Percentiles rank a stretch among this genome's conserved stretches.
Evolutionary conservation across 495 filamentous ascomycete species (phyloP).

Genomic region (Cercophora sp.): DNA sequence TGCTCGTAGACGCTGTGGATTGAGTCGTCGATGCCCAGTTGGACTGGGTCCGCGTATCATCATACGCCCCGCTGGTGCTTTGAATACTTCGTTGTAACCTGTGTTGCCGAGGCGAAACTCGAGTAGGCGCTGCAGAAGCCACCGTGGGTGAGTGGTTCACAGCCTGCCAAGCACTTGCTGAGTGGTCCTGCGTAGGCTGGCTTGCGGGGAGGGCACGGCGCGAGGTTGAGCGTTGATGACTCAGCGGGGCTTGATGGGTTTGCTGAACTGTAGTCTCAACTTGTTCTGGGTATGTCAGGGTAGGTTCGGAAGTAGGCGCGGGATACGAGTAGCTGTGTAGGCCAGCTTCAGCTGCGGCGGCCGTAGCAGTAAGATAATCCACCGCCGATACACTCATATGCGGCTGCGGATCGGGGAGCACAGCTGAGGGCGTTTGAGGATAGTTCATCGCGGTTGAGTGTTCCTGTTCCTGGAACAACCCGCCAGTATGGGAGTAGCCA

Average conservation of each 20-base stretch:
- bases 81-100: conserved; percentile 6
- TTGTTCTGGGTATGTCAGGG: conserved; percentile 7
- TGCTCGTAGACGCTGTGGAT: conserved; percentile 11
- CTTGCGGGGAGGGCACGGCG: conserved; percentile 8
- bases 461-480: no score
- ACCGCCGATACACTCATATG: background rate
- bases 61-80: conserved; percentile 13
- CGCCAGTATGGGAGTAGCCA: no score
- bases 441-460: no score
- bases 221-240: conserved; percentile 1
- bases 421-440: no score
- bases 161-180: conserved; percentile 14
- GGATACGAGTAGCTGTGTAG: conserved; percentile 4
- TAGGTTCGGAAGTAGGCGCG: background rate
- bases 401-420: no score
- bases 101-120: conserved; percentile 19
- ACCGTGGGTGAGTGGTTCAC: conserved; percentile 5
- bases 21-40: conserved; percentile 17
- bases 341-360: background rate
- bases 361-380: background rate
- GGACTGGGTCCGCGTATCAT: conserved; percentile 23
- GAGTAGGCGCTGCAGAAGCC: conserved; percentile 2
- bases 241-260: background rate
- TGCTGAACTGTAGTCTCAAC: background rate
- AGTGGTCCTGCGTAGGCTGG: conserved; percentile 1